Evolutionary conservation across 148 eudicot genomes (phyloP).

Genomic region (Pouteria glomerata): DNA sequence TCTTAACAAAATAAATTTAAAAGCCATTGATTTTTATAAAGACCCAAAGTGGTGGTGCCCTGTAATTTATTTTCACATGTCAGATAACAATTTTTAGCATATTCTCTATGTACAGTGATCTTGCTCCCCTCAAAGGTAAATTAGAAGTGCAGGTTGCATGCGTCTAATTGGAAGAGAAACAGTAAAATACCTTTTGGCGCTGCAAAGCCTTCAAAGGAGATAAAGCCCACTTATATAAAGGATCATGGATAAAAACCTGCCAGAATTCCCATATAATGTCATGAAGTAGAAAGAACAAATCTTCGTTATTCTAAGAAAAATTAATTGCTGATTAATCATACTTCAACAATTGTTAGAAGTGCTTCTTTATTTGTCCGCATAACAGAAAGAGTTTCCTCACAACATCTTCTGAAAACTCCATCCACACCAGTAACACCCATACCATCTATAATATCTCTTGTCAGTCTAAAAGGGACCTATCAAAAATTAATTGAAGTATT

Average conservation of each 20-base stretch:
- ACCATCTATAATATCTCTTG: slow-evolving; percentile 89
- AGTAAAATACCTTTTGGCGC: slow-evolving; percentile 72
- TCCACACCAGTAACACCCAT: slow-evolving; percentile 98
- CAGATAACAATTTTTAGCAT: background rate
- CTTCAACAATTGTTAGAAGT: slow-evolving; percentile 89
- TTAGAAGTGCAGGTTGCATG: slow-evolving; percentile 3
- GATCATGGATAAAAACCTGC: slow-evolving; percentile 99
- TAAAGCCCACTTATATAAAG: slow-evolving; percentile 95
- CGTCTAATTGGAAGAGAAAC: background rate
- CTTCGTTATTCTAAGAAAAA: background rate
- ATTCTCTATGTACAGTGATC: background rate
- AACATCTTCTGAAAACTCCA: slow-evolving; percentile 96
- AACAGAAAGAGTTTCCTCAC: slow-evolving; percentile 91
- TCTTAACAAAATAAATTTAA: background rate
- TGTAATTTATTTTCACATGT: background rate
- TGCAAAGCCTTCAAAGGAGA: slow-evolving; percentile 94
- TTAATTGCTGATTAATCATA: slow-evolving; percentile 15
- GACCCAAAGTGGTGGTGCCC: background rate
- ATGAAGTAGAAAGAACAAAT: background rate
- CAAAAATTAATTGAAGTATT: slow-evolving; percentile 12
- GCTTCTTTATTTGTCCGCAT: slow-evolving; percentile 98
- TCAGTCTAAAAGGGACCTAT: slow-evolving; percentile 93
- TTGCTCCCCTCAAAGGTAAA: slow-evolving; percentile 2
- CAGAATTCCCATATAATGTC: slow-evolving; percentile 9
- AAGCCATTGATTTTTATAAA: background rate